A percentile compares a stretch with the other conserved stretches of the same genome.
Conservation (phyloP, 1,139 yeast genomes). For the Pichia norvegensis region DNA sequence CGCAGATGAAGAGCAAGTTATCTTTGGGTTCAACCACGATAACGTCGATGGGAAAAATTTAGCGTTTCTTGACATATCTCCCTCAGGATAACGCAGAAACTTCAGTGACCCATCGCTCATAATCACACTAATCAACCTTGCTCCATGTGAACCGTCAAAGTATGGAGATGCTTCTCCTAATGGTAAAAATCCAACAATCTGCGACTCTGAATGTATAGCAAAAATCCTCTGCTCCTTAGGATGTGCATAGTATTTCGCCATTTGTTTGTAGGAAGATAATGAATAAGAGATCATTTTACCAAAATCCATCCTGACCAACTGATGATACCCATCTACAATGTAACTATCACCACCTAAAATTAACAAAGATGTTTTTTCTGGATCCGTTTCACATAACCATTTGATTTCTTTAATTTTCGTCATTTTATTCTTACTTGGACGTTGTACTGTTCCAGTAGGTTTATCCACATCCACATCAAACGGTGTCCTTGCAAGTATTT, state of each 20-base stretch:
- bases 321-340: slow-evolving; percentile 39
- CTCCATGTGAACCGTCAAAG: slow-evolving; percentile 65
- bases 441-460: slow-evolving; percentile 30
- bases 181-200: slow-evolving; percentile 41
- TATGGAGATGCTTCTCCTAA: slow-evolving; percentile 53
- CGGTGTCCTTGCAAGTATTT: slow-evolving; percentile 67
- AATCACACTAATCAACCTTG: slow-evolving; percentile 49
- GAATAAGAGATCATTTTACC: slow-evolving; percentile 77
- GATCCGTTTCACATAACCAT: slow-evolving; percentile 77
- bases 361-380: slow-evolving; percentile 69
- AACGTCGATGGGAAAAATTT: slow-evolving; percentile 70
- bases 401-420: slow-evolving; percentile 38
- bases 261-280: slow-evolving; percentile 73
- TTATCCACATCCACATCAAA: slow-evolving; percentile 58
- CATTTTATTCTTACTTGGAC: slow-evolving; percentile 25
- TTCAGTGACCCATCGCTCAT: slow-evolving; percentile 53
- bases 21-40: slow-evolving; percentile 72
- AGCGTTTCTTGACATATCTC: slow-evolving; percentile 47
- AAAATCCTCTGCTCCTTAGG: slow-evolving; percentile 53
- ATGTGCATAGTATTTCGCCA: slow-evolving; percentile 65
- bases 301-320: slow-evolving; percentile 61
- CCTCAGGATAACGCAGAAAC: slow-evolving; percentile 47
- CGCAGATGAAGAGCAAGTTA: slow-evolving; percentile 47
- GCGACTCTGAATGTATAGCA: slow-evolving; percentile 41
- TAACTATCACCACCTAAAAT: slow-evolving; percentile 61